These are phyloP conservation scores for Cichorium intybus DNA, from an alignment of 140 eudicot genomes.

Conservation along the genomic window DNA sequence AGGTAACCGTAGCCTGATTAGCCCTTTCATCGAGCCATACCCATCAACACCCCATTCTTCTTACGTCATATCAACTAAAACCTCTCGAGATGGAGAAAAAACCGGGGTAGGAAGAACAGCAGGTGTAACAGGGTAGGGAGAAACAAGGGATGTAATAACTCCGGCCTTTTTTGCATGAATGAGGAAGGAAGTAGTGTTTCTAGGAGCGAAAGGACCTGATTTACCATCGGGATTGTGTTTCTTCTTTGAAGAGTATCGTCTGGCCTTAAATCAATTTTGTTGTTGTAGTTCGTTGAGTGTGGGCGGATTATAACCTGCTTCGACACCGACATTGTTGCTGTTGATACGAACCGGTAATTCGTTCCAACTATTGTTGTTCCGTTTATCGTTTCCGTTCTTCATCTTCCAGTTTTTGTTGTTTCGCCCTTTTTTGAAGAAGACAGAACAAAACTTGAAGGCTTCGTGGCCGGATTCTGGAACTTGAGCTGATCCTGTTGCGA, in stretches of 20 bases:
- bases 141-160: slow-evolving; percentile 80
- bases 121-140: slow-evolving; percentile 86
- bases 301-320: slow-evolving; percentile 75
- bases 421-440: slow-evolving; percentile 32
- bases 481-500: slow-evolving; percentile 40
- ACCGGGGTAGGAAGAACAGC: slow-evolving; percentile 91
- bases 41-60: slow-evolving; percentile 99
- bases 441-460: slow-evolving; percentile 23
- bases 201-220: slow-evolving; percentile 79
- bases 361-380: slow-evolving; percentile 38
- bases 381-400: slow-evolving; percentile 48
- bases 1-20: slow-evolving; percentile 82
- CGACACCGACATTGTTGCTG: slow-evolving; percentile 26
- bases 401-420: slow-evolving; percentile 77
- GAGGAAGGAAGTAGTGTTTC: slow-evolving; percentile 79
- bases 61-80: slow-evolving; percentile 84
- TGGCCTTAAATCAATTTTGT: slow-evolving; percentile 75
- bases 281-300: slow-evolving; percentile 72
- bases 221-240: slow-evolving; percentile 49
- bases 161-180: slow-evolving; percentile 88
- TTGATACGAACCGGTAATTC: slow-evolving; percentile 27
- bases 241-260: slow-evolving; percentile 71
- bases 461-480: slow-evolving; percentile 47
- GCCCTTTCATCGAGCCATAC: slow-evolving; percentile 94
- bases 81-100: slow-evolving; percentile 90